Conservation (phyloP, 1,139 yeast species). For the Debaryomyces sp. region DNA sequence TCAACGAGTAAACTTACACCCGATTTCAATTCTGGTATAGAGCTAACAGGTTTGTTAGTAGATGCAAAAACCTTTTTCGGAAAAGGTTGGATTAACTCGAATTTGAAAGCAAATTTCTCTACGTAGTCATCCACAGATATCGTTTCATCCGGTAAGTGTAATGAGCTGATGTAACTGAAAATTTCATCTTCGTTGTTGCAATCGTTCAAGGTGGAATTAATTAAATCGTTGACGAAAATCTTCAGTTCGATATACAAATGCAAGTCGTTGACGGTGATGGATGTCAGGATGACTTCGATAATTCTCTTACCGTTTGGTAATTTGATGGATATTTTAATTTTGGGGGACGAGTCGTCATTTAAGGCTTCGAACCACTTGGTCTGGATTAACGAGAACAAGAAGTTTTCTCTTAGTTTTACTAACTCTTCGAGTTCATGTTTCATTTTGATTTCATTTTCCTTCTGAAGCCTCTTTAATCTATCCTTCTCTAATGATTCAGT, state of each 20-base stretch:
- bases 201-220: conserved; percentile 16
- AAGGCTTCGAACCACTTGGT: conserved; percentile 16
- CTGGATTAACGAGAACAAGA: conserved; percentile 17
- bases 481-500: conserved; percentile 52
- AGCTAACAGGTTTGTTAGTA: conserved; percentile 19
- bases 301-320: conserved; percentile 63
- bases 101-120: conserved; percentile 30
- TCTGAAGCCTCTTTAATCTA: conserved; percentile 36
- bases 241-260: conserved; percentile 65
- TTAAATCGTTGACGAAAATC: conserved; percentile 23
- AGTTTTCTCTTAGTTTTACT: conserved; percentile 13
- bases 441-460: conserved; percentile 20
- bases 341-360: conserved; percentile 14
- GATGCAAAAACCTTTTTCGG: conserved; percentile 38
- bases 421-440: conserved; percentile 17
- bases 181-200: conserved; percentile 15
- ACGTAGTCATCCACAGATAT: conserved; percentile 23
- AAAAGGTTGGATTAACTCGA: conserved; percentile 48
- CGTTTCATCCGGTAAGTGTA: conserved; percentile 12
- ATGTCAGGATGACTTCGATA: conserved; percentile 54
- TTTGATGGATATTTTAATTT: conserved; percentile 38
- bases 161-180: conserved; percentile 14
- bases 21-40: conserved; percentile 30
- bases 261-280: conserved; percentile 56
- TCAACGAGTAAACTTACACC: conserved; percentile 49